Evolutionary conservation across 768 basidiomycete species (phyloP), one percentile per base, ranked within the genome.

Genomic region (Mycena rebaudengoi): DNA sequence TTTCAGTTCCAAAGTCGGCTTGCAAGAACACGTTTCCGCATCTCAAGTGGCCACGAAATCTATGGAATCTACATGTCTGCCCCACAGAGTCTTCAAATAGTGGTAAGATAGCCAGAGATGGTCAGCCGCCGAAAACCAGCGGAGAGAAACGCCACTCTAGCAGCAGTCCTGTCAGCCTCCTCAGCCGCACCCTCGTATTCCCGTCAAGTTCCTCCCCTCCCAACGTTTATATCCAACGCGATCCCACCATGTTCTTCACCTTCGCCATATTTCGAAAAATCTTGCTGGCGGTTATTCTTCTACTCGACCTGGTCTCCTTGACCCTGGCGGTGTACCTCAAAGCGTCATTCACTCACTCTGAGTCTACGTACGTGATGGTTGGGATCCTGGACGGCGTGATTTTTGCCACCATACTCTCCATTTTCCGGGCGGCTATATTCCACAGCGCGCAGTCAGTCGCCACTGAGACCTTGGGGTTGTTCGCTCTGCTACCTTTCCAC

Each of bases 401-500:
- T 37, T 44, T 54, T 7, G 61, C 69, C 41, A 70, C 67, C 3
- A 26, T 71, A 21, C 69, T 65, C 62, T 82, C 83, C 67, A 71
- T 73, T 51, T 69, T 77, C 20, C 61, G 74, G 30, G 76, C 74
- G 62, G 60, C 69, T 3, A 21, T 75, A 21, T 63, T 75, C 25
- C 67, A 69, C 14, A 77, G 71, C n/a, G 70, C 74, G 6, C 86
- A 87, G 68, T 73, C 80, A n/a, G 81, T 87, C 28, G 80, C 80
- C 21, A 71, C 79, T 32, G 86, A 86, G 66, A 74, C 63, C 1
- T 73, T 83, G 23, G 79, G 80, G 50, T 66, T 82, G 21, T 83
- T 85, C 40, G 68, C 79, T 35, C 72, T 86, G 41, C 78, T 85
- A 35, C 86, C 86, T 18, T 87, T 87, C 62, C 79, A 85, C 64